Evolutionary conservation across 768 basidiomycete genomes (phyloP).

Genomic region (Hypsizygus marmoreus): DNA sequence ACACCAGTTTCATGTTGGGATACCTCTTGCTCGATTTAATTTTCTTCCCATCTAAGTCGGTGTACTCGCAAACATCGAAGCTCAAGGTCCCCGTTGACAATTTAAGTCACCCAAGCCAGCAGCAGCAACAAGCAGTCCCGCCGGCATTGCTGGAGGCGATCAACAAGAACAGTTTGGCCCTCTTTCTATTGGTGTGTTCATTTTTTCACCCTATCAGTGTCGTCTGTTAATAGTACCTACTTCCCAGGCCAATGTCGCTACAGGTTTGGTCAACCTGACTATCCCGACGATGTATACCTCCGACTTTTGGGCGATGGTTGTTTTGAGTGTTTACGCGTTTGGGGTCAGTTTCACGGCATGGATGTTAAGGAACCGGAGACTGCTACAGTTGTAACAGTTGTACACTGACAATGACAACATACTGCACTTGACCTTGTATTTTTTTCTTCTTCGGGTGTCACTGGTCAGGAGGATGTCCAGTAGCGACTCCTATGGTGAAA

Average conservation of each 20-base stretch:
- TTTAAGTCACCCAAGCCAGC: slow-evolving; percentile 4
- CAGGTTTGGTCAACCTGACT: slow-evolving; percentile 81
- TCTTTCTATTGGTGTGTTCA: slow-evolving; percentile 79
- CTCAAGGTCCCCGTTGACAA: slow-evolving; percentile 17
- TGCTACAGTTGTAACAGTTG: slow-evolving; percentile 14
- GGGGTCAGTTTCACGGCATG: slow-evolving; percentile 66
- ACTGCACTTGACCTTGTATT: neutral
- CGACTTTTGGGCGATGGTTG: slow-evolving; percentile 54
- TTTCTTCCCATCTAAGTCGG: slow-evolving; percentile 54
- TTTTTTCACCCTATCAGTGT: neutral
- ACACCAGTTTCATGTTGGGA: slow-evolving; percentile 78
- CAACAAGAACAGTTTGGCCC: slow-evolving; percentile 74
- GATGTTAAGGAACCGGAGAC: slow-evolving; percentile 31
- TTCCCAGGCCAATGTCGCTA: slow-evolving; percentile 80
- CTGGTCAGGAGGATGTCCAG: too few species aligned
- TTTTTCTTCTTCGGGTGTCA: neutral
- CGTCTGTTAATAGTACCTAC: neutral
- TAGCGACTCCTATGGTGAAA: too few species aligned
- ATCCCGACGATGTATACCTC: slow-evolving; percentile 81
- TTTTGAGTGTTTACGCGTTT: slow-evolving; percentile 64
- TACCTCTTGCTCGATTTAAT: slow-evolving; percentile 77
- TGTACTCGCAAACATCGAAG: slow-evolving; percentile 31
- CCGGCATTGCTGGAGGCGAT: slow-evolving; percentile 72
- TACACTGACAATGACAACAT: neutral
- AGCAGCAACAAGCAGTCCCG: slow-evolving; percentile 8